Evolutionary conservation across 75 land plant species (phyloP).

Genomic region (Picea sitchensis): DNA sequence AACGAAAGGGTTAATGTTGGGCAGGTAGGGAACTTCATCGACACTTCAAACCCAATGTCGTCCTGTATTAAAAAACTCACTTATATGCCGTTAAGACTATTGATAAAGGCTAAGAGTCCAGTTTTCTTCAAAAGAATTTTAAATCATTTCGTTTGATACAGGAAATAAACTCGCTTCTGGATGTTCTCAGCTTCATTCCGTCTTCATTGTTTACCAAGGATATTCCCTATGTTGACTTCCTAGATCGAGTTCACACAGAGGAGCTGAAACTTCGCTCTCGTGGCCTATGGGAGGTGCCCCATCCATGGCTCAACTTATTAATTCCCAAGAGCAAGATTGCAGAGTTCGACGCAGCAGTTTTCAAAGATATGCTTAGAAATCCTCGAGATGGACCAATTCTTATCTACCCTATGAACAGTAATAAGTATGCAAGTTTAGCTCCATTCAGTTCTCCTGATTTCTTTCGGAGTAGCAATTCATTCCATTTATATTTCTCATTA

Average conservation of each 20-base stretch:
- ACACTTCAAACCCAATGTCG: too few species aligned
- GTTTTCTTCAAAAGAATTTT: too few species aligned
- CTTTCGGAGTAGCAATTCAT: too few species aligned
- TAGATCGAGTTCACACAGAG: slow-evolving; percentile 31
- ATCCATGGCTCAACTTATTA: slow-evolving; percentile 31
- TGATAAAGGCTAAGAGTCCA: too few species aligned
- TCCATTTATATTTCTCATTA: too few species aligned
- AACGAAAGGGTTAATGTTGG: neutral
- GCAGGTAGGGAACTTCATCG: too few species aligned
- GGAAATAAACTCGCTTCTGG: slow-evolving; percentile 14
- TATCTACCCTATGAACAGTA: too few species aligned
- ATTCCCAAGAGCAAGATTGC: slow-evolving; percentile 26
- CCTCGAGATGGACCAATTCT: too few species aligned
- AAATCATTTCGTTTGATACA: neutral
- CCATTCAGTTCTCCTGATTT: too few species aligned
- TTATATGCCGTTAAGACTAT: too few species aligned
- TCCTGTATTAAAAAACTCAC: neutral
- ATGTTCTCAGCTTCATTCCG: slow-evolving; percentile 20
- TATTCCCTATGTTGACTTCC: slow-evolving; percentile 28
- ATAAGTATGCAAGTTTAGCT: too few species aligned
- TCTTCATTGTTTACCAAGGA: slow-evolving; percentile 21
- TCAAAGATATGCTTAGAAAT: slow-evolving; percentile 20
- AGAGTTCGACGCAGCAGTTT: slow-evolving; percentile 28
- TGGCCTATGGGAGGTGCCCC: slow-evolving; percentile 30
- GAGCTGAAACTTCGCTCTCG: slow-evolving; percentile 20